Base-by-base conservation (phyloP, 192 early-diverging fungal species). In the Coemansia asiatica region DNA sequence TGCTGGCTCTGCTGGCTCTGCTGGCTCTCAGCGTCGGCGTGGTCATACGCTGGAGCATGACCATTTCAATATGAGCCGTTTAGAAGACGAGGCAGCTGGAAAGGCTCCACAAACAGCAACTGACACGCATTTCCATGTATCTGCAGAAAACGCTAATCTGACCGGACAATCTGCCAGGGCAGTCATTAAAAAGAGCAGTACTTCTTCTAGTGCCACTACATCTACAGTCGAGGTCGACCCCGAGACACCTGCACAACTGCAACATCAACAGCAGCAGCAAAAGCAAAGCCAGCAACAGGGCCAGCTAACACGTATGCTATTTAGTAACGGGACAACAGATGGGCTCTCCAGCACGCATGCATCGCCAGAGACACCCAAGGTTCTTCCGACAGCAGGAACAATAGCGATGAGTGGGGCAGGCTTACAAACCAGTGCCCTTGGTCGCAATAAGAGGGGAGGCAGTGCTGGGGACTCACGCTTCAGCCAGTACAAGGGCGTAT, bases 21-120 rank as follows among this genome's bases (percentile, higher is more conserved):
- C 50, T 18, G 40, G 8, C 13, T 44, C 40, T 8, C 68, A 71
- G 27, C 71, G 71, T 16, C 71, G 77, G 21, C 68, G 77, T 16
- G 77, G 77, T 4, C 77, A 57, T 31, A 80, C 77, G 0, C 54
- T 80, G 59, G 77, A 74, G 19, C 72, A 72, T 0, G 77, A 80
- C 25, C 65, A 68, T 25, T 66, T 74, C 44, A 61, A 47, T 15
- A 25, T 36, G 0, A 59, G 29, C 31, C 56, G 56, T 2, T n/a
- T 38, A 18, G 56, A 31, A 18, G 6, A 21, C 33, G 56, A 35
- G 13, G 22, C 19, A 7, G 53, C 60, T 6, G 23, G 25, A 1
- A 66, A 54, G 13, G 31, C 50, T 29, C 35, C 61, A 25, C 47
- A 62, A 33, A 60, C 72, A 6, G 66, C 69, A 25, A 46, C 55